These are phyloP conservation scores for Boletus sp. DNA, from an alignment of 768 basidiomycete genomes.

Conservation along the genomic window DNA sequence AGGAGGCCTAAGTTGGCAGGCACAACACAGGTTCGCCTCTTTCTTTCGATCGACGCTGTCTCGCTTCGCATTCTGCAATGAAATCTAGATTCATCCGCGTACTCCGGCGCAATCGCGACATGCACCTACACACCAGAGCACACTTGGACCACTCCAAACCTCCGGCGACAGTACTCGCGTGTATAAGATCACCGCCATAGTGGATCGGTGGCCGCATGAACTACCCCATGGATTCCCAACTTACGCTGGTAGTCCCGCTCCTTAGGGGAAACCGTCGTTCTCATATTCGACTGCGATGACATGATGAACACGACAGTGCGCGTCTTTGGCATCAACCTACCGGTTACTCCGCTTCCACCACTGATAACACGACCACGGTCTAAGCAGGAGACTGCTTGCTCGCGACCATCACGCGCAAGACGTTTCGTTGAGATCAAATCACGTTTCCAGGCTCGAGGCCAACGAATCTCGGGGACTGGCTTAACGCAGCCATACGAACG, in stretches of 20 bases:
- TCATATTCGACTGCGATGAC: constrained; percentile 15
- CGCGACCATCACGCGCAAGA: constrained; percentile 16
- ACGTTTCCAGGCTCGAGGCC: constrained; percentile 10
- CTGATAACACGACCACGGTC: constrained; percentile 4
- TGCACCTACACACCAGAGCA: too few species aligned
- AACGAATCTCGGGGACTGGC: constrained; percentile 14
- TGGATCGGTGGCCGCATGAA: background rate
- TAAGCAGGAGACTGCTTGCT: background rate
- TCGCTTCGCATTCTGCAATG: background rate
- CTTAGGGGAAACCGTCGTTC: background rate
- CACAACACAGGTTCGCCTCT: background rate
- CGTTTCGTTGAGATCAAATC: constrained; percentile 11
- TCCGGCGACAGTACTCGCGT: background rate
- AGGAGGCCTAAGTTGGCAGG: background rate
- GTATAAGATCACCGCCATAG: background rate
- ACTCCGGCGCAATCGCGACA: too few species aligned
- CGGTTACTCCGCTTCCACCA: constrained; percentile 13
- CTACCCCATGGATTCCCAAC: constrained; percentile 13
- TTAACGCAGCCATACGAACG: constrained; percentile 19
- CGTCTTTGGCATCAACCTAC: background rate
- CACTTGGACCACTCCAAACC: background rate
- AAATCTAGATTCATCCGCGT: too few species aligned
- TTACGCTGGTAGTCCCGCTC: constrained; percentile 9
- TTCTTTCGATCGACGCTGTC: too few species aligned
- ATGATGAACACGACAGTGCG: constrained; percentile 12